Evolutionary conservation across 371 early-diverging fungal genomes (phyloP), one percentile per base, ranked within the genome.

Genomic region (Zancudomyces culisetae): DNA sequence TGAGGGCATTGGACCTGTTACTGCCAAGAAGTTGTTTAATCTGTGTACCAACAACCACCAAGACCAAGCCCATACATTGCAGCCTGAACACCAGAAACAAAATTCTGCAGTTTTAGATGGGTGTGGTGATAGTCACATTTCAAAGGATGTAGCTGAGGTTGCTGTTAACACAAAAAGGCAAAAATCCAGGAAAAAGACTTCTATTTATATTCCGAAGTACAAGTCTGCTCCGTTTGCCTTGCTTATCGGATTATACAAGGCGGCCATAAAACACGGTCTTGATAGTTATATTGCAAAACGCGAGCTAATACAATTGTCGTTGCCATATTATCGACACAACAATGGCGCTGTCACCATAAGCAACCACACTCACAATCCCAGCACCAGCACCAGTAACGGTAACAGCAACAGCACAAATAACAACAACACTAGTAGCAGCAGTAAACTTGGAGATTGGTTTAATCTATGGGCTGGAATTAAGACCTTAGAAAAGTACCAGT

Each of bases 191-290:
- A 51, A 42, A 23, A 8, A 50, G 22, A 41, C 56, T 0, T 55
- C 62, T 39, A 43, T 68, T 3, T 93, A 96, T 59, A 72, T 92
- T 2, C 96, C 96, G 3, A 54, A 66, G 18, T 83, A 78, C 57
- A 76, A 87, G 22, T 79, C 88, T 0, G 92, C 83, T 2, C 73
- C 79, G 1, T 96, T 90, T 63, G 88, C 78, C 4, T 83, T 96
- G 28, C 63, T 96, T n/a, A 55, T 87, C 1, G 74, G 85, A 10
- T 61, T 94, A 13, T 61, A 72, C 27, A 64, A 64, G 41, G 51
- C 60, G 0, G 52, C 50, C 18, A 58, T 58, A 15, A 35, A 60
- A 26, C 59, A 64, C 40, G 65, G 65, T 0, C 45, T 49, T 2
- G 65, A 64, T 47, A 58, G 59, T 40, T 64, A 49, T 41, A 58